Base-by-base conservation (phyloP, 441 rosid genomes). In the Erysimum cheiri region DNA sequence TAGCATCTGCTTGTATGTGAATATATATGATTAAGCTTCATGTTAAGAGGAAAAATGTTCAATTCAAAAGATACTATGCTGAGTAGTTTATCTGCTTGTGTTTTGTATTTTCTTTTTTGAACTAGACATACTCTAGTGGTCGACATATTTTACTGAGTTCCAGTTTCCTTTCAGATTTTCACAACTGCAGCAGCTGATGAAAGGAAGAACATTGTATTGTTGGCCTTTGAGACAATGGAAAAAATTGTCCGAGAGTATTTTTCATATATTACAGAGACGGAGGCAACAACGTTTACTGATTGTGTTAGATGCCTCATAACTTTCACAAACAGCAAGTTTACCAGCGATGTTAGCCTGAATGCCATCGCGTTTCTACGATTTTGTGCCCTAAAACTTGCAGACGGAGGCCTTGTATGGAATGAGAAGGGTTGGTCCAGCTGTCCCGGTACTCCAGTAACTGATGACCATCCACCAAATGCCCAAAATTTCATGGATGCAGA, bases 181-280 rank as follows among this genome's bases (percentile, higher is more conserved):
- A 89, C 93, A 3, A 80, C 86, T 76, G 98, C 99, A 62, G 98
- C 99, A 53, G 93, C 97, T 61, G 97, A 91, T 71, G 98, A 92
- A 79, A 81, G 84, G 67, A 95, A 89, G 83, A 95, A 85, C 67
- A 85, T 95, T 74, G 96, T 95, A 71, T 76, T 87, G 81, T 79
- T 95, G 83, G 96, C 98, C 64, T 95, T 92, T 49, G 95, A 92
- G 83, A 95, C 98, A 4, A 91, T 91, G 96, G 99, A 95, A 77
- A 95, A 91, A 81, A 91, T 95, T 60, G 98, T 95, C 60, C 93
- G 98, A 56, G 99, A 95, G 68, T 92, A 91, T 74, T 95, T 92
- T 78, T 87, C 98, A 61, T 83, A 85, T 66, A 92, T 95, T 77
- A 95, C 96, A 60, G 99, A 95, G 85, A 95, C 99, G 15, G 99